Evolutionary conservation across 345 rosid genomes (phyloP).

Genomic region (Populus pruinosa): DNA sequence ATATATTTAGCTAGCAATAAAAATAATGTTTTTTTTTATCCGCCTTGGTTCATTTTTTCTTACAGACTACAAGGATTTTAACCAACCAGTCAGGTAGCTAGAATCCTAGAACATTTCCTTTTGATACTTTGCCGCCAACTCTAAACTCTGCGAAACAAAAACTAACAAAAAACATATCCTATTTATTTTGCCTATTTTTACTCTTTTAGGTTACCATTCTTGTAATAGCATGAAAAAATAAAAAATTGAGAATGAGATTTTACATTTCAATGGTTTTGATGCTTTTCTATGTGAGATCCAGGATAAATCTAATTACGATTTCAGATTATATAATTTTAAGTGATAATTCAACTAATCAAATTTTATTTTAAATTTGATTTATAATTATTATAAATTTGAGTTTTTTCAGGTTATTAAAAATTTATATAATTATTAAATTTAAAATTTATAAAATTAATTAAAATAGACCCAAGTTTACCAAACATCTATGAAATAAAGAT

Average conservation of each 20-base stretch:
- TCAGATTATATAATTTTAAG: too few relatives aligned
- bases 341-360: accelerated
- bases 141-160: background rate
- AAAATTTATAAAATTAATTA: too few relatives aligned
- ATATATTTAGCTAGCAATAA: background rate
- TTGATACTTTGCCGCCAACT: background rate
- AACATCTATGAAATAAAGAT: too few relatives aligned
- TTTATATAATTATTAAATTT: too few relatives aligned
- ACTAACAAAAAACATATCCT: background rate
- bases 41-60: too few relatives aligned
- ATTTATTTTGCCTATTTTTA: background rate
- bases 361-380: too few relatives aligned
- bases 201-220: background rate
- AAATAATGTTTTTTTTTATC: too few relatives aligned
- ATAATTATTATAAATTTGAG: too few relatives aligned
- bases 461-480: accelerated
- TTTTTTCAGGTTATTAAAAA: too few relatives aligned
- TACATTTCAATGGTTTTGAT: background rate
- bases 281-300: background rate
- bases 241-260: background rate
- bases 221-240: background rate
- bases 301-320: background rate
- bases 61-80: too few relatives aligned
- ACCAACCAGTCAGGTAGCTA: too few relatives aligned
- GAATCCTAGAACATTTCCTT: background rate